Evolutionary conservation across 768 basidiomycete genomes (phyloP), one percentile per base, ranked within the genome.

Genomic region (Amanita rimosa): DNA sequence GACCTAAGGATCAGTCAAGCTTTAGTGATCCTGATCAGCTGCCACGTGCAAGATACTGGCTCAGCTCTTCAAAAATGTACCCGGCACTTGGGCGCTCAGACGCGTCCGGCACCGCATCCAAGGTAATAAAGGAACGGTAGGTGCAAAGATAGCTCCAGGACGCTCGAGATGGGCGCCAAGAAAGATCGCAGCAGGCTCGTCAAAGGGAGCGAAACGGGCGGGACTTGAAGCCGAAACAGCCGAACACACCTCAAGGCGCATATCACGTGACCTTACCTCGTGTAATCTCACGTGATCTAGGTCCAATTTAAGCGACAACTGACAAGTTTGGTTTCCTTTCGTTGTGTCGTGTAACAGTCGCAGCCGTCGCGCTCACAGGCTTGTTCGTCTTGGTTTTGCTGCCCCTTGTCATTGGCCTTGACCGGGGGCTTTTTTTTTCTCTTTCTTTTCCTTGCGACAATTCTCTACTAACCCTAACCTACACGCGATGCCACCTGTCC

Each of bases 251-350:
- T 36, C 17, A 21, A 48, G 38, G 47, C 17, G 13, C 11, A 13
- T 7, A 6, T 31, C 31, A 31, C 13, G 31, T 31, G 31, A 31
- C 1, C 13, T 1, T 1, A 31, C 31, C 11, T 13, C 11, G 13
- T 11, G 31, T 31, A 31, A 13, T 0, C 1, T 35, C 48, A 49
- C 48, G 41, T 49, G 48, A 43, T 6, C 0, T 14, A 2, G 26
- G 17, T 43, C 48, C 48, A 43, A 49, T 49, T 49, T 49, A 49
- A 49, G 48, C 33, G 10, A 34, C n/a, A 37, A 38, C 9, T 13
- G 41, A 6, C 39, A 42, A 26, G 14, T 14, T 21, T 24, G 35
- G 29, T 31, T 35, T 43, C 29, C 1, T 26, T 24, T 24, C 22
- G 31, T 43, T 11, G n/a, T n/a, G n/a, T n/a, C 37, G 36, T 33